A percentile compares a stretch with the other conserved stretches of the same genome.
Conservation (phyloP, 352 stramenopile species). For the Paralagenidium karlingii region DNA sequence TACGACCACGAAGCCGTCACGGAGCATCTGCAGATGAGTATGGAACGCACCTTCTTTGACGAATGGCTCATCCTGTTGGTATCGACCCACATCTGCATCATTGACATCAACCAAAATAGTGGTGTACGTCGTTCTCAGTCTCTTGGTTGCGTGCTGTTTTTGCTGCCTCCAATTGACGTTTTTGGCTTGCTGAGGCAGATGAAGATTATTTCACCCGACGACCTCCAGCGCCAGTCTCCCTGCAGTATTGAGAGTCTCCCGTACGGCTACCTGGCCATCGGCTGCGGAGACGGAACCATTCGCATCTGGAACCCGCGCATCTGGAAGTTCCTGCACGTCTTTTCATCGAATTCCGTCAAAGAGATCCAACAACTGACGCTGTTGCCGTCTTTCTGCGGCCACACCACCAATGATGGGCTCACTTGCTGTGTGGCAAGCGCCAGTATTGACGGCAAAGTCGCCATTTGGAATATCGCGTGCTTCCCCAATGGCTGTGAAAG, state of each 20-base stretch:
- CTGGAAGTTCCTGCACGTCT: constrained; percentile 35
- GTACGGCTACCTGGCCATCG: constrained; percentile 48
- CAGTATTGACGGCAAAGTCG: constrained; percentile 44
- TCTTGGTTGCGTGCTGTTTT: background rate
- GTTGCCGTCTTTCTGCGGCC: constrained; percentile 11
- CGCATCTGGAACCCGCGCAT: constrained; percentile 49
- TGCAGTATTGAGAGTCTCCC: constrained; percentile 49
- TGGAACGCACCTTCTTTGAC: constrained; percentile 43
- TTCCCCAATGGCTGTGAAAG: constrained; percentile 21
- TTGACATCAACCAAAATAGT: constrained; percentile 52
- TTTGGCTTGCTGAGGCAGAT: constrained; percentile 2
- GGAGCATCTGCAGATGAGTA: constrained; percentile 18
- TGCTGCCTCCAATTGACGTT: too few relatives aligned
- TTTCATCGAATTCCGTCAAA: constrained; percentile 2
- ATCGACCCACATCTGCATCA: constrained; percentile 45
- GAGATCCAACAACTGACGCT: constrained; percentile 62
- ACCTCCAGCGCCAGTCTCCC: constrained; percentile 43
- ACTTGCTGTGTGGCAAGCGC: constrained; percentile 25
- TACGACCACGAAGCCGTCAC: constrained; percentile 60
- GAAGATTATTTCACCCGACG: constrained; percentile 18
- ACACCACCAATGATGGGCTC: background rate
- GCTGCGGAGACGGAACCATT: constrained; percentile 64
- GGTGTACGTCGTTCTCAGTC: constrained; percentile 11
- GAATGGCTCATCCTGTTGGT: constrained; percentile 58
- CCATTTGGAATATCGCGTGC: constrained; percentile 35